Percentiles rank a stretch among this genome's conserved stretches.
Evolutionary conservation across 352 stramenopile species (phyloP).

Genomic region (Peronospora farinosa): DNA sequence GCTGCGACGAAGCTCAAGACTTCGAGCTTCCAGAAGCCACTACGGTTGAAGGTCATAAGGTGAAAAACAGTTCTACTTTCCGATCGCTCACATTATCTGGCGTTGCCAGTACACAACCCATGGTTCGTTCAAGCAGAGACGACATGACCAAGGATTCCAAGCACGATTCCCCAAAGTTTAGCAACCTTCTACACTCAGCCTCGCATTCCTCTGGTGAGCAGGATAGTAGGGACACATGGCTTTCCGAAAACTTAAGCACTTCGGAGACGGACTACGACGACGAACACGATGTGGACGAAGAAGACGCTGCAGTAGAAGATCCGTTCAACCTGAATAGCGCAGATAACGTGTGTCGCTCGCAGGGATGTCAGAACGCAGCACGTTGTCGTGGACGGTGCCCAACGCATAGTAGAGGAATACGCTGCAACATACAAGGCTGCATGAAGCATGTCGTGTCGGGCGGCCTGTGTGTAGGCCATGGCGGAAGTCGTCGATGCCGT

Average conservation of each 20-base stretch:
- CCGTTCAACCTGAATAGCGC: constrained; percentile 1
- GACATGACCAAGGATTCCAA: constrained; percentile 5
- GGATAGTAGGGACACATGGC: constrained; percentile 8
- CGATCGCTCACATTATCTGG: background rate
- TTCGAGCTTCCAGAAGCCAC: constrained; percentile 8
- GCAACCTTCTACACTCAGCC: constrained; percentile 21
- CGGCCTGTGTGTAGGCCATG: constrained; percentile 60
- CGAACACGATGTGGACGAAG: constrained; percentile 13
- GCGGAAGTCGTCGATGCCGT: constrained; percentile 51
- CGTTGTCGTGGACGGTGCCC: constrained; percentile 58
- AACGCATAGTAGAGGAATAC: constrained; percentile 50
- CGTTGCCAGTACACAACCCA: background rate
- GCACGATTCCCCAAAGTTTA: constrained; percentile 17
- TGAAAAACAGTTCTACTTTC: constrained; percentile 8
- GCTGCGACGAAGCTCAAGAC: constrained; percentile 3
- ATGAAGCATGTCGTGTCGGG: constrained; percentile 62
- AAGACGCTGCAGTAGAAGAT: constrained; percentile 9
- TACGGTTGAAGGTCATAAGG: background rate
- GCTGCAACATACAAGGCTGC: constrained; percentile 42
- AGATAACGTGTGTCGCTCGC: constrained; percentile 11
- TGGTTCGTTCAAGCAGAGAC: constrained; percentile 1
- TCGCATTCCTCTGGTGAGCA: constrained; percentile 12
- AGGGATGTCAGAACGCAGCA: constrained; percentile 35
- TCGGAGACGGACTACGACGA: constrained; percentile 28
- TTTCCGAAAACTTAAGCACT: constrained; percentile 11